Evolutionary conservation across 31 red algal species (phyloP), one percentile per base, ranked within the genome.

Genomic region (Odonthalia washingtoniensis): DNA sequence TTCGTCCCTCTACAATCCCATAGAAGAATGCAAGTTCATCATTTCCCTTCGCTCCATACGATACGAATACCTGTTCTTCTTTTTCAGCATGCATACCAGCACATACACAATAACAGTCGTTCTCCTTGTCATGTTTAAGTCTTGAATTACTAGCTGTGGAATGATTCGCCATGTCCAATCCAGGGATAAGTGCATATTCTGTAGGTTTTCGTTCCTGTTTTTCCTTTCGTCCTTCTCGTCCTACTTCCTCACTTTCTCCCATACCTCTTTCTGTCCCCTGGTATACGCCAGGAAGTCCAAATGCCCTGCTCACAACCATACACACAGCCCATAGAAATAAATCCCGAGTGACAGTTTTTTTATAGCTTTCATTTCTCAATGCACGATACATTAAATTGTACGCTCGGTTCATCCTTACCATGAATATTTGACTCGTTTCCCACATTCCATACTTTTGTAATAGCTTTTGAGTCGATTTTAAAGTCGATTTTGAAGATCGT

Each of bases 11-110:
- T 28, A 86, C 86, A 41, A 93, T 92, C 1, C 94, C 90, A 42
- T 96, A 96, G 53, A 80, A 81, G 70, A 92, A 81, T 78, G 89
- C 43, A 37, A 96, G 77, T 40, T 96, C 94, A 40, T 92, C 90
- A 46, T 96, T 96, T 2, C 80, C 81, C 60, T 82, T 82, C 24
- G 75, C 60, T 16, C 94, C 94, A 85, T 96, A 96, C 66, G 89
- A 92, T 9, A 96, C 72, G 28, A 93, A 89, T 24, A 96, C 81
- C 66, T 96, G 65, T 32, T 95, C 81, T 4, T 81, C 92, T 5
- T 37, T 37, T 31, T 16, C 16, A 45, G 75, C 81, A 9, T 32
- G 38, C 12, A 36, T 16, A 40, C 81, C 89, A 5, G 81, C 72
- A 18, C n/a, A 12, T 33, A 91, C 41, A 30, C 74, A 66, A 35